A percentile compares a stretch with the other conserved stretches of the same genome.
Evolutionary conservation across 2,329 filamentous ascomycete genomes (phyloP).

Genomic region (Cryphonectria nitschkei): DNA sequence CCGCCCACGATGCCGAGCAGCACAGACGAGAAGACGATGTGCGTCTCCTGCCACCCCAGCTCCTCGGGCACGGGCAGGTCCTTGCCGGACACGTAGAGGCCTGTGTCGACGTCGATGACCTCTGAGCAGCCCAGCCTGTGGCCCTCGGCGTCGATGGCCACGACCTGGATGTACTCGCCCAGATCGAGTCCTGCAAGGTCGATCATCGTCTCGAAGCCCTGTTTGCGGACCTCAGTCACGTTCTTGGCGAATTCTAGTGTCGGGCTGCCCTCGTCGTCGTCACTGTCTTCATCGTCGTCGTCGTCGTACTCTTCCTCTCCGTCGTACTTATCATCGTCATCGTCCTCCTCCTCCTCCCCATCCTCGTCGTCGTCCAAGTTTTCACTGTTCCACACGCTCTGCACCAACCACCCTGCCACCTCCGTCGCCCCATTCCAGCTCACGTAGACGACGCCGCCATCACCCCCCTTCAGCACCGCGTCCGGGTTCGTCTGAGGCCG

Average conservation of each 20-base stretch:
- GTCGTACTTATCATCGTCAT: background rate
- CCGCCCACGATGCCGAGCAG: slow-evolving; percentile 7
- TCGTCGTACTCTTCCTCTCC: background rate
- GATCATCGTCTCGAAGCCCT: slow-evolving; percentile 26
- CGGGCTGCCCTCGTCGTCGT: background rate
- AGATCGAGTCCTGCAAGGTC: slow-evolving; percentile 19
- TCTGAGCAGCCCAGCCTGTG: slow-evolving; percentile 4
- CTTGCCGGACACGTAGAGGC: slow-evolving; percentile 10
- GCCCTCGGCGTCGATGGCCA: slow-evolving; percentile 9
- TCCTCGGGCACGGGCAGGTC: slow-evolving; percentile 16
- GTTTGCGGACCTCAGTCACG: background rate
- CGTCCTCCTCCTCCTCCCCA: background rate
- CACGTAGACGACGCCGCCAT: slow-evolving; percentile 6
- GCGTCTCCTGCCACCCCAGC: slow-evolving; percentile 12
- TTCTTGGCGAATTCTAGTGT: background rate
- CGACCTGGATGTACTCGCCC: slow-evolving; percentile 2
- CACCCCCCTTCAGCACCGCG: background rate
- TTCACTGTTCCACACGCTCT: background rate
- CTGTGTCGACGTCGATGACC: slow-evolving; percentile 8
- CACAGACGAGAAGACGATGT: slow-evolving; percentile 11
- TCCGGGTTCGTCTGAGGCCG: slow-evolving; percentile 10
- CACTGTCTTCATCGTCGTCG: background rate
- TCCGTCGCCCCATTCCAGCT: slow-evolving; percentile 16
- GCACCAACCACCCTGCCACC: slow-evolving; percentile 3
- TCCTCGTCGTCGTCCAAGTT: background rate